Base-by-base conservation (phyloP, 2,329 filamentous ascomycete species). In the Cladophialophora yegresii region DNA sequence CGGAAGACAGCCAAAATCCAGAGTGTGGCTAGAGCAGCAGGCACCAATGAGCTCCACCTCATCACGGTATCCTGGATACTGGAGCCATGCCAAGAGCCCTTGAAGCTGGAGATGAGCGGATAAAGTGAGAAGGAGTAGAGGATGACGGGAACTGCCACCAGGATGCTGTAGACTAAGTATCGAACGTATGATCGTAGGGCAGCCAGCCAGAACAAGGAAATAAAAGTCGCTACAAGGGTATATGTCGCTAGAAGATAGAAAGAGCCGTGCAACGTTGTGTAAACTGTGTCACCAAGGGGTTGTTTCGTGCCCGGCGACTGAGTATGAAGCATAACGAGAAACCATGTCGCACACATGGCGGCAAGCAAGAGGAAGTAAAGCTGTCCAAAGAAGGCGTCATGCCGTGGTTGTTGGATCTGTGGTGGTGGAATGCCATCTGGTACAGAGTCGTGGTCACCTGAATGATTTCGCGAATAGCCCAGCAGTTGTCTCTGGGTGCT, bases 371-470 rank as follows among this genome's bases (percentile, higher is more conserved):
- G 95, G 54, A 96, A 79, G 75, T 93, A 99, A 50, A 97, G 83
- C 78, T 91, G 93, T 3, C 90, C 91, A 83, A 95, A 99, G 78
- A 98, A 96, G 4, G 88, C 83, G 76, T 99, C 95, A 75, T 98
- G 92, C 56, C 85, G 84, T 65, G 92, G 92, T 23, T 90, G 84
- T 72, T 93, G 89, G 56, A 84, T 83, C 47, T 87, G 83, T 4
- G 85, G 80, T 10, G 84, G 79, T 26, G 85, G 81, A 33, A 87
- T 81, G 0, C 84, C 81, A 28, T 82, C 81, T 54, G 85, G 85
- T 20, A 84, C 79, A n/a, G 81, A 84, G 2, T 63, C 58, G 33
- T 84, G 83, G 43, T 76, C 76, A 56, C 81, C 79, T 5, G 82
- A 80, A 68, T 81, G 84, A 49, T 79, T 78, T 26, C 79, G 78